Conservation (phyloP, 306 rosid species). For the Trifolium fragiferum region DNA sequence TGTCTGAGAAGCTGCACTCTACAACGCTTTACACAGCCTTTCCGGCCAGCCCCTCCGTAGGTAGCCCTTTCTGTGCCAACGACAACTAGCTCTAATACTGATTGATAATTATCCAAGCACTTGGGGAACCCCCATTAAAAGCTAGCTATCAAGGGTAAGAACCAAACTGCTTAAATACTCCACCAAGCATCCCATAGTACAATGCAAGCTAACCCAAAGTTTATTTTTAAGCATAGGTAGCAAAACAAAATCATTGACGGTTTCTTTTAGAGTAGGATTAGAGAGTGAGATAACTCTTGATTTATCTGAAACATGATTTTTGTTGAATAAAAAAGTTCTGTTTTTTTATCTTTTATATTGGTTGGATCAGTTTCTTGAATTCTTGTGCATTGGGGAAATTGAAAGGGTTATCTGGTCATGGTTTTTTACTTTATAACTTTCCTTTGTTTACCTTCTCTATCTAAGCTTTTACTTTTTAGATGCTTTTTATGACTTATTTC, state of each 20-base stretch:
- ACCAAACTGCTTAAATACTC: too few species aligned
- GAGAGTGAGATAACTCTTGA: slow-evolving; percentile 7
- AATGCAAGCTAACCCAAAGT: not conserved
- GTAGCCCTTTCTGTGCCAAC: not conserved
- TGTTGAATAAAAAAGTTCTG: not conserved
- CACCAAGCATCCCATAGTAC: not conserved
- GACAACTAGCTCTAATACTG: not conserved
- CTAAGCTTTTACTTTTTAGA: not conserved
- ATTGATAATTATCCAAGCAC: not conserved
- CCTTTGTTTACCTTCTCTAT: slow-evolving; percentile 15
- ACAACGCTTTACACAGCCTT: not conserved
- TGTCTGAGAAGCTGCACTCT: not conserved
- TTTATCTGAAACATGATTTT: not conserved
- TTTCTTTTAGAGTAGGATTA: not conserved
- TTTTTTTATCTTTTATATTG: not conserved
- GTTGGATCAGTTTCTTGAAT: not conserved
- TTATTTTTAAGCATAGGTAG: not conserved
- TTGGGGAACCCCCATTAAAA: not conserved
- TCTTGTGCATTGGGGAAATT: not conserved
- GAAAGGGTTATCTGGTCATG: slow-evolving; percentile 21
- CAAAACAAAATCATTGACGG: not conserved
- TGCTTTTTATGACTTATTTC: slow-evolving; percentile 31
- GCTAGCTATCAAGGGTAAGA: not conserved
- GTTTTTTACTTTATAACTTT: slow-evolving; percentile 1
- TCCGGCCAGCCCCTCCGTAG: not conserved